These are phyloP conservation scores for Penicillium sp. DNA, from an alignment of 2,329 filamentous ascomycete genomes.

Conservation along the genomic window DNA sequence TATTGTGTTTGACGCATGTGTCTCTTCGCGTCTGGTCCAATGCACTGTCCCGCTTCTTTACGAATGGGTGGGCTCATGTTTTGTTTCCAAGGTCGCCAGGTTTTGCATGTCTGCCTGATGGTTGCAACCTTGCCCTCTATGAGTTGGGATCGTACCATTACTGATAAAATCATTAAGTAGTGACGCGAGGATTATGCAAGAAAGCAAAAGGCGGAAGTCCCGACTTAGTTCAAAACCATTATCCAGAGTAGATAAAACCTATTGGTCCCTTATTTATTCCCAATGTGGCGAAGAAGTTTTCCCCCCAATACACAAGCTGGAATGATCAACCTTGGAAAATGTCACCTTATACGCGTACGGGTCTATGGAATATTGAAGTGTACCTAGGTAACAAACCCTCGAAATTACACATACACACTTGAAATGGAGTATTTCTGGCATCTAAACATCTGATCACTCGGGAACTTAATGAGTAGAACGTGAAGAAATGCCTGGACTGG, in stretches of 20 bases:
- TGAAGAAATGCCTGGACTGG: background rate
- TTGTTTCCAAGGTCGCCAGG: background rate
- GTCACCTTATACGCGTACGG: too few relatives aligned
- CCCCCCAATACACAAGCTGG: too few relatives aligned
- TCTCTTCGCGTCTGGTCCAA: too few relatives aligned
- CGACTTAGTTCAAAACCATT: rapidly evolving
- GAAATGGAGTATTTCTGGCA: background rate
- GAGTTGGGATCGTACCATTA: background rate
- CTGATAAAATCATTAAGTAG: background rate
- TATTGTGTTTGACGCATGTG: background rate
- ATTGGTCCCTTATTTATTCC: background rate
- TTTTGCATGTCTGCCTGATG: background rate
- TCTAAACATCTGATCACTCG: background rate
- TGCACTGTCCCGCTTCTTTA: background rate
- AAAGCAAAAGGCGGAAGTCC: too few relatives aligned
- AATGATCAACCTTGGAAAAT: background rate
- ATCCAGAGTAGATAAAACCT: too few relatives aligned
- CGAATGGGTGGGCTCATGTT: background rate
- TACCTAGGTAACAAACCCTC: background rate
- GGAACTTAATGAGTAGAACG: background rate
- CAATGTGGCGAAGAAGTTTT: background rate
- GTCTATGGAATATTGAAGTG: too few relatives aligned
- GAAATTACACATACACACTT: background rate
- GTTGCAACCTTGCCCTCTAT: background rate
- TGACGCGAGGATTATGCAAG: too few relatives aligned